Conservation (phyloP, 148 eudicot species). For the Vaccinium macrocarpon region DNA sequence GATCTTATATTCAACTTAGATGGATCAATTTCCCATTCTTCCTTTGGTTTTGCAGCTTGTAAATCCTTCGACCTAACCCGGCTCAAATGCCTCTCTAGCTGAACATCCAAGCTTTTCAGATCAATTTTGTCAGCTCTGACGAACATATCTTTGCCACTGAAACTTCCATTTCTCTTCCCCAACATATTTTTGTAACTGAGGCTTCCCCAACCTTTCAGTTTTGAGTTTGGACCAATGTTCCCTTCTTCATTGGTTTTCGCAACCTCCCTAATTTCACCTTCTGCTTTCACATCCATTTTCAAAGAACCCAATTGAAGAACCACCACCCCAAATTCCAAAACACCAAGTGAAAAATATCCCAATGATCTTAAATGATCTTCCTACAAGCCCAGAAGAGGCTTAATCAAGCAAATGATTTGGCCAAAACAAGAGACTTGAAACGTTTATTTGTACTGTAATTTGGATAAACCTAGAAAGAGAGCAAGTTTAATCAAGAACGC, state of each 20-base stretch:
- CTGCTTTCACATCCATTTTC: conserved; percentile 36
- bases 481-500: conserved; percentile 11
- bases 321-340: neutral
- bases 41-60: conserved; percentile 34
- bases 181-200: conserved; percentile 32
- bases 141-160: conserved; percentile 35
- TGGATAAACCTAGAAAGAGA: conserved; percentile 9
- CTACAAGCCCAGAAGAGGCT: neutral
- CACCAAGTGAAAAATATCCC: neutral
- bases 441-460: neutral
- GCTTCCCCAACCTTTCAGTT: conserved; percentile 54
- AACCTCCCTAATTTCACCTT: conserved; percentile 30
- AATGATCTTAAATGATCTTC: neutral
- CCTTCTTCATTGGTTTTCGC: conserved; percentile 21
- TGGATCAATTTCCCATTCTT: conserved; percentile 84
- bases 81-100: conserved; percentile 58
- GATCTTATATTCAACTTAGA: conserved; percentile 62
- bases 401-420: neutral
- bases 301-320: neutral
- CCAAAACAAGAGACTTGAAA: neutral
- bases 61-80: conserved; percentile 53
- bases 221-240: conserved; percentile 26
- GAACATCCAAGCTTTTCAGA: conserved; percentile 72
- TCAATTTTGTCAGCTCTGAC: conserved; percentile 82
- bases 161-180: conserved; percentile 30